Percentiles rank a stretch among this genome's conserved stretches.
phyloP scores from a whole-genome alignment of 345 rosid species.

The Gynandropsis gynandra region DNA sequence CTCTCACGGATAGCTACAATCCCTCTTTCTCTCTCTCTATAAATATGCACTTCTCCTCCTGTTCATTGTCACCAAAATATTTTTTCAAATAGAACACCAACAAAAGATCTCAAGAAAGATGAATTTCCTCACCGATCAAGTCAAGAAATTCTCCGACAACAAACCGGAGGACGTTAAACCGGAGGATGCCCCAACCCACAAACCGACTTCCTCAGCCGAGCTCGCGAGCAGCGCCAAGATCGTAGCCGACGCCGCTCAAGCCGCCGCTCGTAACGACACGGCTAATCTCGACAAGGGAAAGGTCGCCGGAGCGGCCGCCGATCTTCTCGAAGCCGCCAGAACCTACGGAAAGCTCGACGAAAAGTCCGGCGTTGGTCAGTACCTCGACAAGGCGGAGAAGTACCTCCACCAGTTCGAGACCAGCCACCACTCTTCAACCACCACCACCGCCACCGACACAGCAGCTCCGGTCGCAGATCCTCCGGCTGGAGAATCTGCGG shows the following conservation, averaged over 20 bases:
- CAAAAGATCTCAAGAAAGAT: too few relatives aligned
- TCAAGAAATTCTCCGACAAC: slow-evolving; percentile 15
- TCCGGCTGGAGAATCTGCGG: slow-evolving; percentile 10
- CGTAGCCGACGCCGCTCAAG: slow-evolving; percentile 53
- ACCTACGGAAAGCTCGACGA: slow-evolving; percentile 63
- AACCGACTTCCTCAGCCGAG: slow-evolving; percentile 41
- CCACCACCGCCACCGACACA: slow-evolving; percentile 22
- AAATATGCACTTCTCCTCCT: too few relatives aligned
- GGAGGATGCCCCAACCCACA: slow-evolving; percentile 27
- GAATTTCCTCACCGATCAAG: slow-evolving; percentile 29
- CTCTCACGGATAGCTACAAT: too few relatives aligned
- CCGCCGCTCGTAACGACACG: slow-evolving; percentile 33
- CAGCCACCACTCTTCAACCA: slow-evolving; percentile 34
- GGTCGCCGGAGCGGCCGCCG: slow-evolving; percentile 53
- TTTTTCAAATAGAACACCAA: too few relatives aligned
- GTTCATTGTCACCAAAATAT: too few relatives aligned
- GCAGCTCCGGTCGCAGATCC: slow-evolving; percentile 7
- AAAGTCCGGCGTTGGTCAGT: slow-evolving; percentile 44
- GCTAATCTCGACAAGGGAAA: slow-evolving; percentile 46
- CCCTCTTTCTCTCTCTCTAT: too few relatives aligned
- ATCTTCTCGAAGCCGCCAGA: slow-evolving; percentile 55
- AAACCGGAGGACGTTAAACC: slow-evolving; percentile 19
- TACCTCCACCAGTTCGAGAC: slow-evolving; percentile 52
- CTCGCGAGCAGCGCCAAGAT: slow-evolving; percentile 57
- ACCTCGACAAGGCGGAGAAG: slow-evolving; percentile 60